Conservation (phyloP, 179 eudicot genomes). For the Drosera spatulata region DNA sequence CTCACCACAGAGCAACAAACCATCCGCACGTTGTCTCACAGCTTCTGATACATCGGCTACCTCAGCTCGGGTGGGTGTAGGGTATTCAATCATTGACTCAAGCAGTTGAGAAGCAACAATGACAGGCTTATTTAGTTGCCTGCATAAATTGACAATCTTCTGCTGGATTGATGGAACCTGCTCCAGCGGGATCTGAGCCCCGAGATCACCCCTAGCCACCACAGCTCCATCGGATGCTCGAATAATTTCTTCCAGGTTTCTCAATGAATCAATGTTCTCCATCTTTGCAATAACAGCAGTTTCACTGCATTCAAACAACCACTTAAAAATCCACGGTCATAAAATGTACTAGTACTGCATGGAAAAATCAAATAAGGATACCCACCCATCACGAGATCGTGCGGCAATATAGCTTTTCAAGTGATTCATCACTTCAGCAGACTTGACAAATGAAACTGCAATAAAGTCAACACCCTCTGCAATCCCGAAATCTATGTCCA, state of each 20-base stretch:
- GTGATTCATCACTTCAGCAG: constrained; percentile 83
- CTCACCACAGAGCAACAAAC: constrained; percentile 89
- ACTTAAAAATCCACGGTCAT: neutral
- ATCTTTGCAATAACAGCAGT: constrained; percentile 72
- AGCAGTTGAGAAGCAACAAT: constrained; percentile 86
- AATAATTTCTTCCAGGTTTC: constrained; percentile 71
- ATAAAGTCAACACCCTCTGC: constrained; percentile 85
- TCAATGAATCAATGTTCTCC: constrained; percentile 74
- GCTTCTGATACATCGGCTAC: constrained; percentile 95
- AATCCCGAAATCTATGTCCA: constrained; percentile 87
- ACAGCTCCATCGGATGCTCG: constrained; percentile 82
- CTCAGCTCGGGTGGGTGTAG: constrained; percentile 89
- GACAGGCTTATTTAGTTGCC: constrained; percentile 69
- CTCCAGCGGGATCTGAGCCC: constrained; percentile 90
- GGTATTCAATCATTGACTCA: constrained; percentile 89
- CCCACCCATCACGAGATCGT: constrained; percentile 55
- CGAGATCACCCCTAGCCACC: constrained; percentile 94
- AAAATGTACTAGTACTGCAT: neutral
- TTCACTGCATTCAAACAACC: constrained; percentile 28
- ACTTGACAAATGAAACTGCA: constrained; percentile 84
- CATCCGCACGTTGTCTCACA: constrained; percentile 81
- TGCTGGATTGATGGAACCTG: constrained; percentile 83
- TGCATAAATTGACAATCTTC: constrained; percentile 66
- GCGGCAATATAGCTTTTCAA: constrained; percentile 75
- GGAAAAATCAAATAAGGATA: neutral